phyloP scores from a whole-genome alignment of 495 filamentous ascomycete species.

The Daldinia bambusicola region DNA sequence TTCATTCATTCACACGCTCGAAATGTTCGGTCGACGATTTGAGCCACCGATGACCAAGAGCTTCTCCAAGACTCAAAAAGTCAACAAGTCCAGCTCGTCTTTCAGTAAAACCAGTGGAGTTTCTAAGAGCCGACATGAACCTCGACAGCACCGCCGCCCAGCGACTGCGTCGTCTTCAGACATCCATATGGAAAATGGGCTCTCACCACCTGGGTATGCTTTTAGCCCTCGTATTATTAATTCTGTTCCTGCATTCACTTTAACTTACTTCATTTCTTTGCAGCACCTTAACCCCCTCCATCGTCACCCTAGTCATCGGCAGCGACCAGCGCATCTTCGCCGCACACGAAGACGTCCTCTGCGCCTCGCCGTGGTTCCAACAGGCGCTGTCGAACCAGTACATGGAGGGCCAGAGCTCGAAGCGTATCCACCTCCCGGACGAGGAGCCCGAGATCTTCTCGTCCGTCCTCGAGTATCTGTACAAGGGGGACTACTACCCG shows the following conservation, averaged over 20 bases:
- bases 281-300: constrained; percentile 72
- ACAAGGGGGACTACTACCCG: constrained; percentile 92
- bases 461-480: constrained; percentile 88
- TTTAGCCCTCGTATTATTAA: neutral
- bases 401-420: constrained; percentile 66
- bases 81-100: constrained; percentile 56
- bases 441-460: constrained; percentile 93
- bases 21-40: constrained; percentile 57
- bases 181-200: constrained; percentile 30
- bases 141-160: constrained; percentile 52
- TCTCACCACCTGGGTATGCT: constrained; percentile 51
- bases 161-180: constrained; percentile 49
- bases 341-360: constrained; percentile 87
- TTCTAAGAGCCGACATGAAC: constrained; percentile 57
- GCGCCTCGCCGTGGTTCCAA: constrained; percentile 79
- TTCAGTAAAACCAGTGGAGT: constrained; percentile 59
- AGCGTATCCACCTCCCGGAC: constrained; percentile 80
- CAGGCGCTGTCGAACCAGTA: constrained; percentile 68
- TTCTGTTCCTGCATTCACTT: neutral
- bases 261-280: constrained; percentile 11
- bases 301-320: constrained; percentile 84
- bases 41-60: constrained; percentile 54
- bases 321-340: constrained; percentile 85
- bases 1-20: constrained; percentile 36
- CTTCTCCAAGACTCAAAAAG: constrained; percentile 56